A percentile compares a stretch with the other conserved stretches of the same genome.
These are phyloP conservation scores for Xylaria hypoxylon DNA, from an alignment of 2,329 filamentous ascomycete genomes.

Conservation along the genomic window DNA sequence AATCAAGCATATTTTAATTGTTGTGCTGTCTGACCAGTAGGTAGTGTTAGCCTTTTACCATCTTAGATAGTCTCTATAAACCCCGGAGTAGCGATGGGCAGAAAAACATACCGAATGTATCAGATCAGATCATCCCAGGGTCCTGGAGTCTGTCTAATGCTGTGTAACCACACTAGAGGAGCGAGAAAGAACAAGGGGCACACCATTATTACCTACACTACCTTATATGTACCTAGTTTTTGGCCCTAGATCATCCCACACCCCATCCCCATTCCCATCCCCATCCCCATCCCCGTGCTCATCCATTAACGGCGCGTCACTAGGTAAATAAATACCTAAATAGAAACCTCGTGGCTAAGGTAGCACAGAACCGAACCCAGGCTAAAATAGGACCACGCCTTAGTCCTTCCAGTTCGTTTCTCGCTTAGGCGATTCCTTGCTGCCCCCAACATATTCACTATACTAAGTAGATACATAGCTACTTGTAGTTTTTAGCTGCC, in stretches of 20 bases:
- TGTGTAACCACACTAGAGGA: constrained; percentile 43
- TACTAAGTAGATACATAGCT: constrained; percentile 5
- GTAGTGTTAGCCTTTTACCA: not conserved
- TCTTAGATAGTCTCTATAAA: too few relatives aligned
- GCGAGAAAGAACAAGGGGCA: constrained; percentile 17
- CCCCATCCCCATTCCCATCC: not conserved
- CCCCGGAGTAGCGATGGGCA: too few relatives aligned
- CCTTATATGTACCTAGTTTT: constrained; percentile 16
- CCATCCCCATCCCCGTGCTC: constrained; percentile 1
- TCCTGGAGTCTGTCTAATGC: constrained; percentile 35
- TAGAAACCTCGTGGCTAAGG: constrained; percentile 45
- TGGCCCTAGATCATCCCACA: constrained; percentile 21
- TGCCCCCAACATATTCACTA: constrained; percentile 10
- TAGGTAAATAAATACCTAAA: constrained; percentile 19
- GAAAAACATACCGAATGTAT: not conserved
- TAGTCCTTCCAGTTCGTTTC: constrained; percentile 16
- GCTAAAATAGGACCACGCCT: constrained; percentile 33
- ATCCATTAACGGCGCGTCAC: constrained; percentile 21
- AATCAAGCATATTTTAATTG: too few relatives aligned
- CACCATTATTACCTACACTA: constrained; percentile 26
- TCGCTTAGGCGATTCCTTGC: constrained; percentile 27
- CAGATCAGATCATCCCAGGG: constrained; percentile 17
- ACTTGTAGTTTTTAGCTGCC: not conserved
- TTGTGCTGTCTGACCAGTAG: not conserved
- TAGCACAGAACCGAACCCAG: constrained; percentile 38